A percentile compares a stretch with the other conserved stretches of the same genome.
Conservation (phyloP, 1,284 basidiomycete genomes). For the Sporisorium exsertum region DNA sequence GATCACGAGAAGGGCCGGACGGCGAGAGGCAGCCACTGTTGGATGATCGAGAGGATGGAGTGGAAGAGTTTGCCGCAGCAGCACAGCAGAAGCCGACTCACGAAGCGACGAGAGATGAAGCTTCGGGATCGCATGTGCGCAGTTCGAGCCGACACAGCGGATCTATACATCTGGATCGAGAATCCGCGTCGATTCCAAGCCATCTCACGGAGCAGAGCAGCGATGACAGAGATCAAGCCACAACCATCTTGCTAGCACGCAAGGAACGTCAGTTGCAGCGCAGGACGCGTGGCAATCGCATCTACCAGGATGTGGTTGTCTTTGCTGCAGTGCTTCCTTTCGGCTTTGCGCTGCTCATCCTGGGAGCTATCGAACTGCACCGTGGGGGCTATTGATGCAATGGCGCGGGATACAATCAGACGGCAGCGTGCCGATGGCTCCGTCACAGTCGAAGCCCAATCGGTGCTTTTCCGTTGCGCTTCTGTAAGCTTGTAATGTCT, state of each 20-base stretch:
- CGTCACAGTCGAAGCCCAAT: not conserved
- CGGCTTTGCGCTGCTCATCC: conserved; percentile 48
- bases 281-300: conserved; percentile 45
- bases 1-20: conserved; percentile 24
- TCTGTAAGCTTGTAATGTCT: not conserved
- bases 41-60: not conserved
- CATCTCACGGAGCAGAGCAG: conserved; percentile 48
- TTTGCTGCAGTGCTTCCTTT: conserved; percentile 55
- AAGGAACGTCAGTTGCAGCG: conserved; percentile 65
- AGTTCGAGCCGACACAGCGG: conserved; percentile 22
- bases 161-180: conserved; percentile 4
- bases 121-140: not conserved
- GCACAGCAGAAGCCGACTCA: not conserved
- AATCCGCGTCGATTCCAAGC: conserved; percentile 37
- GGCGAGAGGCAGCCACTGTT: conserved; percentile 47
- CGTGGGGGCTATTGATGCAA: conserved; percentile 43
- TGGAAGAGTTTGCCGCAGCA: conserved; percentile 4
- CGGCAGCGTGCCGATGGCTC: not conserved
- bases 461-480: not conserved
- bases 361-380: conserved; percentile 46
- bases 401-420: not conserved
- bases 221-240: conserved; percentile 56
- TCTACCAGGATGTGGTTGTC: conserved; percentile 54
- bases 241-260: conserved; percentile 60
- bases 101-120: not conserved